Evolutionary conservation across 1,284 basidiomycete genomes (phyloP), one percentile per base, ranked within the genome.

Genomic region (Lentinula novae-zelandiae): DNA sequence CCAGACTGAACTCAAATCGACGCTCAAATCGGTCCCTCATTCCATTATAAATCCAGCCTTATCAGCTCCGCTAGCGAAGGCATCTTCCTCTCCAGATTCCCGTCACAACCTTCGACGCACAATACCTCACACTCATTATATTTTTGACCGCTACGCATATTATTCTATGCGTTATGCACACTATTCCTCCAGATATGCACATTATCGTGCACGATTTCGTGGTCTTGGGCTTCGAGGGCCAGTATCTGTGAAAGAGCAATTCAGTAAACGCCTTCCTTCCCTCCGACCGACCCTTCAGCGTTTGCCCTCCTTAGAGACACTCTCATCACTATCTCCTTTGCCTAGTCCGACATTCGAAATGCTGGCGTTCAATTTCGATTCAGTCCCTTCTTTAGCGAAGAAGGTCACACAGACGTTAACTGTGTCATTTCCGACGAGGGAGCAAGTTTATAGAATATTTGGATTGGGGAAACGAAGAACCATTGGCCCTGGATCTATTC

Each of bases 161-260:
- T 56, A 31, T 20, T 56, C 9, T 27, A 46, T 33, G 31, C 39
- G 54, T 4, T 56, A 56, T 36, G 31, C 54, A 5, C 53, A 54
- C 13, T 54, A 54, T 42, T 54, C 53, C 13, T 54, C 53, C 2
- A 36, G 57, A 15, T 58, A 58, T 31, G 40, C 57, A 8, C 58
- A 60, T 44, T 60, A 60, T 34, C 58, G 58, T 7, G 42, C 51
- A 5, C 36, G 58, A 1, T 44, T 50, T 13, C 34, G 34, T 44
- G 51, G 57, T 15, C 15, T 40, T 13, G 46, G 20, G 22, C 27
- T 39, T 6, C 20, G 38, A 53, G 15, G 57, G 46, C 42, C 39
- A 42, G 39, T 13, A 27, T 46, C 54, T 15, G 54, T 56, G 13
- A 56, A 46, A 17, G 54, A 46, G 54, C 42, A 44, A n/a, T 15